Percentiles rank a stretch among this genome's conserved stretches.
These are phyloP conservation scores for Globisporangium acanthophoron DNA, from an alignment of 352 stramenopile genomes.

Conservation along the genomic window DNA sequence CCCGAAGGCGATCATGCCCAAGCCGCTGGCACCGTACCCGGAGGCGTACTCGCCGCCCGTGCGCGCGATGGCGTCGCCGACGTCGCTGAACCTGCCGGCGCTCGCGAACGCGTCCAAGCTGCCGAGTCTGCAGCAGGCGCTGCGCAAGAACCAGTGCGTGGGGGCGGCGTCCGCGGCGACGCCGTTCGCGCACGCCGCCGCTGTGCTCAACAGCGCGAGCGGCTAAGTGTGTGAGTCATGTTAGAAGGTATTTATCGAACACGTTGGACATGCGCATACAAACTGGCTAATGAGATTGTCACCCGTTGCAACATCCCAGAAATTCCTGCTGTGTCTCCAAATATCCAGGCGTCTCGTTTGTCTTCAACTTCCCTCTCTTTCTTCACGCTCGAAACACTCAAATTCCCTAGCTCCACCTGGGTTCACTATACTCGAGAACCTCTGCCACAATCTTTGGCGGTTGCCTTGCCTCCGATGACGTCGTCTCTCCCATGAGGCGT, in stretches of 20 bases:
- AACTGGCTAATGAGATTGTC: neutral
- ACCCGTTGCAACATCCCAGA: neutral
- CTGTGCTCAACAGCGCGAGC: conserved; percentile 3
- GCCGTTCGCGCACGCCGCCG: neutral
- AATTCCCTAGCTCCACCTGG: neutral
- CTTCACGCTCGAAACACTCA: no score
- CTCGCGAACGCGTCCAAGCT: conserved; percentile 18
- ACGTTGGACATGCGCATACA: neutral
- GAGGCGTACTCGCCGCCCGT: neutral
- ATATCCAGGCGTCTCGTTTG: no score
- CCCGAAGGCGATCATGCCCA: conserved; percentile 21
- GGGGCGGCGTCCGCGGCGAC: neutral
- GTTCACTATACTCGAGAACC: neutral
- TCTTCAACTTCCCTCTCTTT: no score
- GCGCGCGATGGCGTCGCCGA: neutral
- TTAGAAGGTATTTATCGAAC: neutral
- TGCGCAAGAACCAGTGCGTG: conserved; percentile 26
- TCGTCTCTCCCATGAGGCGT: neutral
- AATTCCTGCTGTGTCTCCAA: neutral
- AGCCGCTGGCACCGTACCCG: conserved; percentile 9
- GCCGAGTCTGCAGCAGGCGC: conserved; percentile 38
- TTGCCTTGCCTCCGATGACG: neutral
- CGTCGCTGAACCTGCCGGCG: conserved; percentile 8
- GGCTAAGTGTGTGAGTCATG: neutral
- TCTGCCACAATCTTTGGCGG: conserved; percentile 15